phyloP scores from a whole-genome alignment of 176 grass and related monocot genomes.

The Rhynchospora breviuscula region DNA sequence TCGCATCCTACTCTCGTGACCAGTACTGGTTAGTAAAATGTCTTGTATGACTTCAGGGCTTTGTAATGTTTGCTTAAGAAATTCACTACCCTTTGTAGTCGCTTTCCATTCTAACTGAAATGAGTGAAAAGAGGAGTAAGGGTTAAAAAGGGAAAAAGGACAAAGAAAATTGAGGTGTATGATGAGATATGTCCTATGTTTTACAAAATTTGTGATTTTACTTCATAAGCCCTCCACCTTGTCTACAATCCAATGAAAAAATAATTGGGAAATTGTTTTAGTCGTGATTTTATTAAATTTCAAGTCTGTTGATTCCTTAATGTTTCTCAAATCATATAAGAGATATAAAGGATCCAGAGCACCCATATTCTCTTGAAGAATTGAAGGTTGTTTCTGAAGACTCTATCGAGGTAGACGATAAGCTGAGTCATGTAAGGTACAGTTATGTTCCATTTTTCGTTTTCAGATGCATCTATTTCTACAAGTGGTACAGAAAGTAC shows the following conservation, averaged over 20 bases:
- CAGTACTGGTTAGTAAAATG: not conserved
- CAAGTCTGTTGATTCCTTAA: slow-evolving; percentile 44
- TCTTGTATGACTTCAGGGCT: not conserved
- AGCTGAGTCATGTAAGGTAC: slow-evolving; percentile 64
- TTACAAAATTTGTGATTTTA: not conserved
- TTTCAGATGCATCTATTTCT: not conserved
- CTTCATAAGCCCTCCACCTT: not conserved
- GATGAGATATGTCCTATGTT: not conserved
- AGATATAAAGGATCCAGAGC: slow-evolving; percentile 97
- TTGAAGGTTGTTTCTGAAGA: slow-evolving; percentile 87
- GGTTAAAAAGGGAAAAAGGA: not conserved
- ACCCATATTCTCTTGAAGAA: slow-evolving; percentile 90
- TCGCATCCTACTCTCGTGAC: not conserved
- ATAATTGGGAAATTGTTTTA: not conserved
- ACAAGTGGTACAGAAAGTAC: not conserved
- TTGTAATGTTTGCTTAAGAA: not conserved
- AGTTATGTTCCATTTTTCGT: not conserved
- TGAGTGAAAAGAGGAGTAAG: not conserved
- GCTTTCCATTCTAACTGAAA: not conserved
- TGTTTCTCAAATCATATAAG: slow-evolving; percentile 82
- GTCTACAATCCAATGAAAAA: not conserved
- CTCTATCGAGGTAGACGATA: slow-evolving; percentile 57
- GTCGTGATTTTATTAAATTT: not conserved
- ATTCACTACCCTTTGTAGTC: not conserved
- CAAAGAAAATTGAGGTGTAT: not conserved